Evolutionary conservation across 1,139 yeast genomes (phyloP).

Genomic region (Candida sanyaensis): DNA sequence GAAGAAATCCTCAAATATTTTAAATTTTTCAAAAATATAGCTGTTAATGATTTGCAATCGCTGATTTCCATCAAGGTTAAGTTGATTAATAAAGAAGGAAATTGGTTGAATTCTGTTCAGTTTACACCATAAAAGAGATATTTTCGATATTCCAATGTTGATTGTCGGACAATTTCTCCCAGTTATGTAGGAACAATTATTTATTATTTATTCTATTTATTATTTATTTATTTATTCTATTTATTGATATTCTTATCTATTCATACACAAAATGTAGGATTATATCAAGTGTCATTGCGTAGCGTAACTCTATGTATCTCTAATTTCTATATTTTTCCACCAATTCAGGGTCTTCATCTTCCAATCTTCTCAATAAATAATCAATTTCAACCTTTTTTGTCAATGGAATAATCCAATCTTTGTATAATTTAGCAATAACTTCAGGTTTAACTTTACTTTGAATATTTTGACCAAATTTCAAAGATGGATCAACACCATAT

Average conservation of each 20-base stretch:
- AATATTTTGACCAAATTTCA: slow-evolving; percentile 64
- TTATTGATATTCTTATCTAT: slow-evolving; percentile 1
- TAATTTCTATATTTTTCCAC: slow-evolving; percentile 12
- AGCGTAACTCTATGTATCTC: no score
- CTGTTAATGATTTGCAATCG: slow-evolving; percentile 52
- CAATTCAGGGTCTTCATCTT: slow-evolving; percentile 43
- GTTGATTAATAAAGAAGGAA: slow-evolving; percentile 16
- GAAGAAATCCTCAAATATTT: slow-evolving; percentile 49
- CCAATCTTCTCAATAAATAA: slow-evolving; percentile 79
- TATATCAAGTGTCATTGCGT: no score
- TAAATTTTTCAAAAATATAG: slow-evolving; percentile 48
- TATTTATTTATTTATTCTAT: slow-evolving; percentile 3
- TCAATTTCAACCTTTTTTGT: slow-evolving; percentile 95
- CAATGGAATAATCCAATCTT: slow-evolving; percentile 86
- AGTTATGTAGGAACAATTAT: slow-evolving; percentile 16
- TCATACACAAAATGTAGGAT: neutral
- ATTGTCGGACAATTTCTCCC: slow-evolving; percentile 50
- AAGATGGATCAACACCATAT: slow-evolving; percentile 86
- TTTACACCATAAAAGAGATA: slow-evolving; percentile 75
- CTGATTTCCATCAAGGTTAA: slow-evolving; percentile 12
- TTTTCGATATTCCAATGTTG: slow-evolving; percentile 80
- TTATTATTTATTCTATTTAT: slow-evolving; percentile 2
- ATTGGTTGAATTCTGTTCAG: slow-evolving; percentile 55
- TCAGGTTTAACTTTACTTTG: slow-evolving; percentile 84
- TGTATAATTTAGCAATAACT: slow-evolving; percentile 76